Evolutionary conservation across 2,329 filamentous ascomycete genomes (phyloP).

Genomic region (Sphaerulina populicola): DNA sequence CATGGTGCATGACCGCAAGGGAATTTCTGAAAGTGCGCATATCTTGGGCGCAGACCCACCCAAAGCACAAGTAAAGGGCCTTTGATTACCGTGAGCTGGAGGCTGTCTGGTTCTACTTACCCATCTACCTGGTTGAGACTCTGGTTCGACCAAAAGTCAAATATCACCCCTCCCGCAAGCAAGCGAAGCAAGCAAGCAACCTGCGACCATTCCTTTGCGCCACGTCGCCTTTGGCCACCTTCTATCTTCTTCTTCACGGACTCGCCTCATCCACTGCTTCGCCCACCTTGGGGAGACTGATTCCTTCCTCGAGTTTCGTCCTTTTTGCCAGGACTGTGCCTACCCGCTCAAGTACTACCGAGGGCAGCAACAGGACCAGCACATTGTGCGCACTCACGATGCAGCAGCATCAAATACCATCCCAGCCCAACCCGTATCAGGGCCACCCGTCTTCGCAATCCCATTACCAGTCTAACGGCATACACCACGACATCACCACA

Average conservation of each 20-base stretch:
- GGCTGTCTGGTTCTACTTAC: neutral
- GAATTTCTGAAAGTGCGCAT: neutral
- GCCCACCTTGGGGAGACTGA: neutral
- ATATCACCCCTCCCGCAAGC: constrained; percentile 12
- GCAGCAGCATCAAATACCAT: constrained; percentile 9
- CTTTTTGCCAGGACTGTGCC: neutral
- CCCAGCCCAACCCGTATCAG: constrained; percentile 10
- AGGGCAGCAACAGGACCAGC: constrained; percentile 1
- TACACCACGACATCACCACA: constrained; percentile 12
- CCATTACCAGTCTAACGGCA: constrained; percentile 18
- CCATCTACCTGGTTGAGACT: constrained; percentile 10
- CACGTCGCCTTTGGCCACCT: neutral
- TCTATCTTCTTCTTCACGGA: neutral
- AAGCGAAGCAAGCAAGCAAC: neutral
- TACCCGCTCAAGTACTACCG: neutral
- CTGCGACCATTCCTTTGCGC: neutral
- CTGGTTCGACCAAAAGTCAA: constrained; percentile 18
- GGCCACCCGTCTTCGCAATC: constrained; percentile 9
- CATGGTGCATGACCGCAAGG: constrained; percentile 16
- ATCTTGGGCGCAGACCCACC: neutral
- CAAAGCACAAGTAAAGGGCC: neutral
- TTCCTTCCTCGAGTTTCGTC: neutral
- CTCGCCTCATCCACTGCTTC: neutral
- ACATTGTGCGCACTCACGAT: constrained; percentile 4
- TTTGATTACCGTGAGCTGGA: constrained; percentile 3